Percentiles rank a stretch among this genome's conserved stretches.
phyloP scores from a whole-genome alignment of 352 stramenopile genomes.

The Phytophthora pinifolia region DNA sequence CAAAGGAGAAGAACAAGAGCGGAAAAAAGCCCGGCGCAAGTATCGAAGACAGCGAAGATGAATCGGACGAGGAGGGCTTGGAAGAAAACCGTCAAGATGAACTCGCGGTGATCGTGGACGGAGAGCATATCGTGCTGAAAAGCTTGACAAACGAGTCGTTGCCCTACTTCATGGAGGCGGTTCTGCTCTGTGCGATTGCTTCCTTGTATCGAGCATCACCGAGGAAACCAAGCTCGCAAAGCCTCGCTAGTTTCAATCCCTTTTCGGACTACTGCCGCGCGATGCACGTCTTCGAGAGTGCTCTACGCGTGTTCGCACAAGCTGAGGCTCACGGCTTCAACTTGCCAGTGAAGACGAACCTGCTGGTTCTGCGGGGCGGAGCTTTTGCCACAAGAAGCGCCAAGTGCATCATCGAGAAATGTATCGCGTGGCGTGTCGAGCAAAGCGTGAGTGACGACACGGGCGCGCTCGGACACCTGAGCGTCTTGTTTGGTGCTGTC shows the following conservation, averaged over 20 bases:
- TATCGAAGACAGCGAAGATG: conserved; percentile 20
- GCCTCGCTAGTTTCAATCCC: conserved; percentile 22
- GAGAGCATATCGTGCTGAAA: conserved; percentile 66
- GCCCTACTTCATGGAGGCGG: conserved; percentile 55
- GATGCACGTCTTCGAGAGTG: conserved; percentile 44
- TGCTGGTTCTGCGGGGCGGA: conserved; percentile 41
- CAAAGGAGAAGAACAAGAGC: conserved; percentile 4
- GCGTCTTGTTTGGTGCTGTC: conserved; percentile 40
- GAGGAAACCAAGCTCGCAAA: conserved; percentile 20
- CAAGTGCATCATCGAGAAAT: conserved; percentile 40
- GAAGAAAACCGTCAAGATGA: conserved; percentile 32
- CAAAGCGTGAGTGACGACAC: conserved; percentile 31
- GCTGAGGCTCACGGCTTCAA: conserved; percentile 58
- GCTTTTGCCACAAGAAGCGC: conserved; percentile 39
- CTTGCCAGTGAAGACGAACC: conserved; percentile 53
- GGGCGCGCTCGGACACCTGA: conserved; percentile 46
- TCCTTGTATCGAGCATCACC: conserved; percentile 44
- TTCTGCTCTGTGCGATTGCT: conserved; percentile 53
- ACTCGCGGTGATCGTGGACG: conserved; percentile 35
- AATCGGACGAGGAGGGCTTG: conserved; percentile 32
- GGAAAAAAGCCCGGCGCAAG: conserved; percentile 11
- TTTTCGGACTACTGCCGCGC: conserved; percentile 47
- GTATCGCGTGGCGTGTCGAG: conserved; percentile 48
- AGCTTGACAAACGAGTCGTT: conserved; percentile 66
- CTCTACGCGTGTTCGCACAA: conserved; percentile 43